Percentiles rank a stretch among this genome's conserved stretches.
phyloP scores from a whole-genome alignment of 495 filamentous ascomycete species.

The Hyaloscypha hepaticicola region DNA sequence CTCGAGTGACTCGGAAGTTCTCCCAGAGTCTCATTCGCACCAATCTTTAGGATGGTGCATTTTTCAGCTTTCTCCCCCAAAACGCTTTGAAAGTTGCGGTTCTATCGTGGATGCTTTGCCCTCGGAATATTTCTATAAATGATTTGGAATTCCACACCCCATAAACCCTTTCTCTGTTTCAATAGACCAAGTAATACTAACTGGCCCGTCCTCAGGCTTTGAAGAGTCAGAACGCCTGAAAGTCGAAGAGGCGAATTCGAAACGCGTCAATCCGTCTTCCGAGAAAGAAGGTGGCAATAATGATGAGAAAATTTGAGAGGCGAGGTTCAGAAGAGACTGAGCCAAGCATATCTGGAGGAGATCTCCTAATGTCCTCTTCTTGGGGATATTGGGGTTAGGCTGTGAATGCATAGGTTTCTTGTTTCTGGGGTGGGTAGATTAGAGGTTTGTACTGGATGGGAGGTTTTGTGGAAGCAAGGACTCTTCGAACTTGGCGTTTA shows the following conservation, averaged over 20 bases:
- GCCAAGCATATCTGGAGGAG: neutral
- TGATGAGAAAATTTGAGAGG: neutral
- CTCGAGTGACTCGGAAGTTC: neutral
- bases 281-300: neutral
- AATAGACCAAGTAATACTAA: neutral
- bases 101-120: neutral
- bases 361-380: constrained; percentile 1
- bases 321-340: neutral
- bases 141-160: neutral
- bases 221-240: constrained; percentile 30
- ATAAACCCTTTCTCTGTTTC: neutral
- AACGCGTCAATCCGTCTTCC: neutral
- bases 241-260: constrained; percentile 17
- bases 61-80: no score
- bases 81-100: neutral
- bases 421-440: neutral
- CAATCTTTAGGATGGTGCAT: no score
- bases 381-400: neutral
- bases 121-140: neutral
- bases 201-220: constrained; percentile 16
- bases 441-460: neutral
- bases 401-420: neutral
- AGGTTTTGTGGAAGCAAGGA: neutral
- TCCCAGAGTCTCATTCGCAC: neutral
- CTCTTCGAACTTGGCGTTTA: neutral